Percentiles rank a stretch among this genome's conserved stretches.
These are phyloP conservation scores for Trichoderma harzianum DNA, from an alignment of 2,329 filamentous ascomycete genomes.

Conservation along the genomic window DNA sequence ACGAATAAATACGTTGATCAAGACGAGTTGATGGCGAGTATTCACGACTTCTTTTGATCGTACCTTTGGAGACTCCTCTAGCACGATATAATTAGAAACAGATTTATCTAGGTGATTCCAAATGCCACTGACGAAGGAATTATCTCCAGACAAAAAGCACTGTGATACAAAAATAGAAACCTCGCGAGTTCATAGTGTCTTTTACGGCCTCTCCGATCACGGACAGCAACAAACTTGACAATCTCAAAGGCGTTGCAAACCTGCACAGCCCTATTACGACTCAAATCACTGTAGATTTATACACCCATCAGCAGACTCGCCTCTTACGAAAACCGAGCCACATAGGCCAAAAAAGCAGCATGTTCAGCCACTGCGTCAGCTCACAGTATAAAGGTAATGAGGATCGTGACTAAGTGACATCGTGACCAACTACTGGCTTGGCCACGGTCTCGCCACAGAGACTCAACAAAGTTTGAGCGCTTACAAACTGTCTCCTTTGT, in stretches of 20 bases:
- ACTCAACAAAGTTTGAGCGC: background rate
- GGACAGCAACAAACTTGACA: background rate
- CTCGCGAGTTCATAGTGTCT: background rate
- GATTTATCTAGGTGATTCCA: background rate
- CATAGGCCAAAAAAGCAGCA: background rate
- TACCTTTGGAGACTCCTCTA: background rate
- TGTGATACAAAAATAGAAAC: background rate
- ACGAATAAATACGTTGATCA: background rate
- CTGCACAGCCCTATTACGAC: background rate
- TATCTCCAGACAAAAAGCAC: background rate
- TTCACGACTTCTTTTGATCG: background rate
- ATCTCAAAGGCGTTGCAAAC: background rate
- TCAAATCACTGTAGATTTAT: background rate
- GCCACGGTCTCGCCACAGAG: background rate
- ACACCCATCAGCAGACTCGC: background rate
- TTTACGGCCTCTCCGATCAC: no score
- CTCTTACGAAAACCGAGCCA: background rate
- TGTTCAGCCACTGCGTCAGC: background rate
- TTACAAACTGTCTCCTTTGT: background rate
- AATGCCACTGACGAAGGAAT: background rate
- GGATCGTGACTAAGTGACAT: background rate
- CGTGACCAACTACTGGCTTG: background rate
- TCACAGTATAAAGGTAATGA: background rate
- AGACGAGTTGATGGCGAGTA: background rate
- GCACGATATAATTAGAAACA: background rate